Base-by-base conservation (phyloP, 768 basidiomycete genomes). In the Leucocoprinus sp. region DNA sequence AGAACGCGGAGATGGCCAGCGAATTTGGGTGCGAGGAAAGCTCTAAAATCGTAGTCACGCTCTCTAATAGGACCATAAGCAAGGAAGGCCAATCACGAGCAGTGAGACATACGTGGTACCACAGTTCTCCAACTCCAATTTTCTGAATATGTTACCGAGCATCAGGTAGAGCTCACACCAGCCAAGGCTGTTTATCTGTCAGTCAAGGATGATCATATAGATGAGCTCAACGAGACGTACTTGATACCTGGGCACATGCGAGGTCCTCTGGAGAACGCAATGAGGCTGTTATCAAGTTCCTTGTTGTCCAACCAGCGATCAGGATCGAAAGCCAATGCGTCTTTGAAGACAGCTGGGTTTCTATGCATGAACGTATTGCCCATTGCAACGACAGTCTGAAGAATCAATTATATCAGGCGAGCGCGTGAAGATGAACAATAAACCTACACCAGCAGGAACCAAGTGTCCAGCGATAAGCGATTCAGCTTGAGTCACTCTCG, bases 191-290 rank as follows among this genome's bases (percentile, higher is more conserved):
- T 21, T n/a, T 5, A 22, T 28, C 24, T 5, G 41, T 39, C 18
- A 14, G 41, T 37, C 15, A 21, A 35, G 37, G 23, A 42, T 11
- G 21, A 33, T 38, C 23, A 41, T 42, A 39, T 24, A 34, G 9
- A 23, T 27, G 35, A 34, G 27, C 35, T 15, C 19, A 29, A 15
- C 42, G 28, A 18, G 21, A 55, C 68, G 22, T 34, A 72, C 68
- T 71, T 71, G 18, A 70, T 64, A 8, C 69, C 70, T 4, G 71
- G 46, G 45, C 72, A 72, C 37, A 64, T 65, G n/a, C 72, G 54
- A 5, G 69, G 68, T 0, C 71, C 72, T 51, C 66, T 70, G 18
- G 67, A 68, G 50, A 74, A 71, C 12, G 65, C 52, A 5, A 70
- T 67, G 7, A 73, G 57, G 45, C 67, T 65, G 19, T 60, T 60